phyloP scores from a whole-genome alignment of 2,329 filamentous ascomycete species.

The Trichoderma gracile region DNA sequence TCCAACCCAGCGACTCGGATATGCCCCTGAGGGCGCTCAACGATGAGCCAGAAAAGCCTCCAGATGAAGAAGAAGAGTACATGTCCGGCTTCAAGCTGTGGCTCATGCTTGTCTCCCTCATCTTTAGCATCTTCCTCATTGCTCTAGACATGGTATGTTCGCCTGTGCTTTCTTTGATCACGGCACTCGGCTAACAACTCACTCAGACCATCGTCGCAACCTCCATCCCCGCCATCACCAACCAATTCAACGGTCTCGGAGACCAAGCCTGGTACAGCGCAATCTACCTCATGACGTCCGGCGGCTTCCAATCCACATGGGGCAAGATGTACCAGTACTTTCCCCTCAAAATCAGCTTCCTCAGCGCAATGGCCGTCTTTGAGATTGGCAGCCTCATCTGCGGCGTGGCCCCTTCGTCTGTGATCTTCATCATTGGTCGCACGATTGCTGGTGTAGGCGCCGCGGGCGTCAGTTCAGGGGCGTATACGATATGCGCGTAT shows the following conservation, averaged over 20 bases:
- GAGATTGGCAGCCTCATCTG: constrained; percentile 54
- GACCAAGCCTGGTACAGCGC: constrained; percentile 57
- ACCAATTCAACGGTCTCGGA: constrained; percentile 46
- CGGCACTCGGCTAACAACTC: not conserved
- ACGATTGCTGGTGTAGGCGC: constrained; percentile 47
- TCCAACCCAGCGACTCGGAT: not conserved
- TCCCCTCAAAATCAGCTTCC: constrained; percentile 47
- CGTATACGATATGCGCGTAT: constrained; percentile 48
- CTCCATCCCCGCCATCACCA: constrained; percentile 53
- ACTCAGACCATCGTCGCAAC: constrained; percentile 50
- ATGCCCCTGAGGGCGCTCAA: not conserved
- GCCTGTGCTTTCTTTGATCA: rapidly evolving
- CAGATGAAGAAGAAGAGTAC: constrained; percentile 1
- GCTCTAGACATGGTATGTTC: constrained; percentile 42
- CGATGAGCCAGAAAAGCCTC: not conserved
- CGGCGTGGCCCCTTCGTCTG: constrained; percentile 38
- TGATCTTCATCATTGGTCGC: constrained; percentile 48
- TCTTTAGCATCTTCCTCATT: constrained; percentile 46
- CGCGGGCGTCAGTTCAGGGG: constrained; percentile 47
- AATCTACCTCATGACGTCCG: constrained; percentile 48
- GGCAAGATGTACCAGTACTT: constrained; percentile 51
- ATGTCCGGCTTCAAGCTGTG: not conserved
- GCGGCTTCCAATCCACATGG: constrained; percentile 42
- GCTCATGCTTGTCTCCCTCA: constrained; percentile 43
- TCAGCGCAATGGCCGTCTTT: constrained; percentile 47